Evolutionary conservation across 1,284 basidiomycete species (phyloP).

Genomic region (Cutaneotrichosporon sp.): DNA sequence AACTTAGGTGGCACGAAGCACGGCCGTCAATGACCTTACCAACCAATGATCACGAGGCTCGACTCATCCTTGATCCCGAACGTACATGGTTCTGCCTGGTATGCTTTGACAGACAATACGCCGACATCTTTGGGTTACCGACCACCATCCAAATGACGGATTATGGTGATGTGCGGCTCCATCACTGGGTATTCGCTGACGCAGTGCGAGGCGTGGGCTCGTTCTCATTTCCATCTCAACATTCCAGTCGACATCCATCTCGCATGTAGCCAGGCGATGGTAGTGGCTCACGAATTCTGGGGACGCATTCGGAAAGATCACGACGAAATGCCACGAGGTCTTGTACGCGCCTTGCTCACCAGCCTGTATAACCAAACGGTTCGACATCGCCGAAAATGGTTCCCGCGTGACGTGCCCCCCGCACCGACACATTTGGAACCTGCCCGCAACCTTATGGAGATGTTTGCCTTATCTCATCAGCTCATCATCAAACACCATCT

Average conservation of each 20-base stretch:
- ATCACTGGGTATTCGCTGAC: background rate
- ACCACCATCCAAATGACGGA: constrained; percentile 15
- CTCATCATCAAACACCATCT: constrained; percentile 1
- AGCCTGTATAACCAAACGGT: background rate
- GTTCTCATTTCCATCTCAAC: background rate
- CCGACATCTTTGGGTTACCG: constrained; percentile 19
- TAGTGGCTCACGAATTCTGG: background rate
- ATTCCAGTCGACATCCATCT: background rate
- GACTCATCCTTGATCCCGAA: constrained; percentile 10
- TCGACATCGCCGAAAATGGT: background rate
- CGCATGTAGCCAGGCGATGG: background rate
- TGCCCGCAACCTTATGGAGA: background rate
- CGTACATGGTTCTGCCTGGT: constrained; percentile 18
- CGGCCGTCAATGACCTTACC: constrained; percentile 6
- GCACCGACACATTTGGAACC: background rate
- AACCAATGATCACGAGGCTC: constrained; percentile 9
- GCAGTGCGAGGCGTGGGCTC: background rate
- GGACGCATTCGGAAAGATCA: background rate
- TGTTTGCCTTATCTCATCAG: background rate
- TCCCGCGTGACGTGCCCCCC: background rate
- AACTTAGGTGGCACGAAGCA: constrained; percentile 9
- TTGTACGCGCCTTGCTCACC: background rate
- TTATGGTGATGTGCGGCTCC: background rate
- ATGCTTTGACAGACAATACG: constrained; percentile 10
- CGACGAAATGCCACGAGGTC: background rate